A percentile compares a stretch with the other conserved stretches of the same genome.
phyloP scores from a whole-genome alignment of 768 basidiomycete species.

The Trametes cingulata region DNA sequence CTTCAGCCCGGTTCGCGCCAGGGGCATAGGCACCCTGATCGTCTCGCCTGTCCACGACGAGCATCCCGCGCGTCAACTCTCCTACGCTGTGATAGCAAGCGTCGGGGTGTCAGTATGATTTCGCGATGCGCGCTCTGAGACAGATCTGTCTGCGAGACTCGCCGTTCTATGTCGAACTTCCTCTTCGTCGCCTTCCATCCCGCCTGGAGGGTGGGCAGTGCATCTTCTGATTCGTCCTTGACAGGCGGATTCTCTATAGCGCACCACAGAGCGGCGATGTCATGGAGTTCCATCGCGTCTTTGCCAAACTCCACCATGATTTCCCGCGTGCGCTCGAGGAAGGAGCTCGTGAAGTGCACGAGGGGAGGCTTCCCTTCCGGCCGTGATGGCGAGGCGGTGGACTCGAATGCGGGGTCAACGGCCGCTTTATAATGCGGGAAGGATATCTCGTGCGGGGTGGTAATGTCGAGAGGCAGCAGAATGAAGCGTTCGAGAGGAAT shows the following conservation, averaged over 20 bases:
- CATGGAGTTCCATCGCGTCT: slow-evolving; percentile 89
- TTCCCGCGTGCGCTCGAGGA: slow-evolving; percentile 72
- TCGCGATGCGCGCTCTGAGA: not conserved
- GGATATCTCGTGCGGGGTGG: slow-evolving; percentile 74
- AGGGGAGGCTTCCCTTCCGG: slow-evolving; percentile 55
- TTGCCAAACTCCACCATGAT: slow-evolving; percentile 80
- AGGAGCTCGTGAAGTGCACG: slow-evolving; percentile 75
- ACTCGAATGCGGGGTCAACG: slow-evolving; percentile 65
- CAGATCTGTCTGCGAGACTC: slow-evolving; percentile 14
- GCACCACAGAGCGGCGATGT: slow-evolving; percentile 88
- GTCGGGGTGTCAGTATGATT: not conserved
- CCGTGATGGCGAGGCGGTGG: slow-evolving; percentile 49
- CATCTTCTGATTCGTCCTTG: slow-evolving; percentile 13
- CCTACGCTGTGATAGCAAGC: slow-evolving; percentile 49
- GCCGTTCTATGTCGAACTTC: slow-evolving; percentile 47
- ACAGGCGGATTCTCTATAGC: slow-evolving; percentile 70
- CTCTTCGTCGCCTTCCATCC: slow-evolving; percentile 55
- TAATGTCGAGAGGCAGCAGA: slow-evolving; percentile 79
- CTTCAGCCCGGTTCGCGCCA: slow-evolving; percentile 63
- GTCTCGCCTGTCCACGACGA: slow-evolving; percentile 77
- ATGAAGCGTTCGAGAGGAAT: slow-evolving; percentile 69
- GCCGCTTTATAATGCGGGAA: slow-evolving; percentile 59
- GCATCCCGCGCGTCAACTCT: slow-evolving; percentile 84
- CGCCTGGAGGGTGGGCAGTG: slow-evolving; percentile 32
- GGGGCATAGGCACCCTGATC: slow-evolving; percentile 65